Conservation (phyloP, 1,284 basidiomycete genomes). For the Mycena citricolor region DNA sequence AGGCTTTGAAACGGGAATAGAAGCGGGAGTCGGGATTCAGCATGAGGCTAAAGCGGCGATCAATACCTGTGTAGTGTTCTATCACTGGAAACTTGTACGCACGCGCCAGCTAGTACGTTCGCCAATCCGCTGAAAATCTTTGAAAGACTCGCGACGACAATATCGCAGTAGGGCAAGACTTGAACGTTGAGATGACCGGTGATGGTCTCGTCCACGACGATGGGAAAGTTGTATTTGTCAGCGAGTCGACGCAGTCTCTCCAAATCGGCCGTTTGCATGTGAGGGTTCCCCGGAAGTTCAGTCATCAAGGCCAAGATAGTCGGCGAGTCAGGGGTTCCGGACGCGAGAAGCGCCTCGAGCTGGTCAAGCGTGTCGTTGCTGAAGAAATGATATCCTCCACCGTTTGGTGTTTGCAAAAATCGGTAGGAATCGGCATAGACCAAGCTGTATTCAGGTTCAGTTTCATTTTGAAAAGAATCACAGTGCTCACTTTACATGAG, state of each 20-base stretch:
- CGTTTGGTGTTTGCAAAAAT: slow-evolving; percentile 84
- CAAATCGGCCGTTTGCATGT: slow-evolving; percentile 84
- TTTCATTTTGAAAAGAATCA: neutral
- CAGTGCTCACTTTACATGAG: slow-evolving; percentile 24
- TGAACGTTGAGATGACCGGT: slow-evolving; percentile 97
- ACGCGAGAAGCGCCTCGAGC: slow-evolving; percentile 16
- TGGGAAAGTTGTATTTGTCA: slow-evolving; percentile 85
- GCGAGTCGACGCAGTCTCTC: slow-evolving; percentile 79
- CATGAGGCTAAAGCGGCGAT: slow-evolving; percentile 58
- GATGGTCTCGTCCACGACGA: slow-evolving; percentile 95
- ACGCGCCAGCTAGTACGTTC: slow-evolving; percentile 99
- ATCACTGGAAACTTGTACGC: slow-evolving; percentile 38
- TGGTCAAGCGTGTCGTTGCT: slow-evolving; percentile 59
- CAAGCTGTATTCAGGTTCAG: slow-evolving; percentile 60
- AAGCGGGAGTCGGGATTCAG: slow-evolving; percentile 80
- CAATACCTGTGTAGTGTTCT: slow-evolving; percentile 4
- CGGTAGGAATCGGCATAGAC: slow-evolving; percentile 97
- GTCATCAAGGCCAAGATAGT: slow-evolving; percentile 20
- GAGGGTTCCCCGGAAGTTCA: slow-evolving; percentile 61
- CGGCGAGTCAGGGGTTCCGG: slow-evolving; percentile 24
- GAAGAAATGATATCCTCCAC: slow-evolving; percentile 89
- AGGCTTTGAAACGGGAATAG: slow-evolving; percentile 64
- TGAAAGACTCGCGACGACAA: slow-evolving; percentile 91
- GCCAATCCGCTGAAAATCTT: slow-evolving; percentile 95
- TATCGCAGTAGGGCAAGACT: slow-evolving; percentile 85